Base-by-base conservation (phyloP, 768 basidiomycete genomes). In the Russula earlei region DNA sequence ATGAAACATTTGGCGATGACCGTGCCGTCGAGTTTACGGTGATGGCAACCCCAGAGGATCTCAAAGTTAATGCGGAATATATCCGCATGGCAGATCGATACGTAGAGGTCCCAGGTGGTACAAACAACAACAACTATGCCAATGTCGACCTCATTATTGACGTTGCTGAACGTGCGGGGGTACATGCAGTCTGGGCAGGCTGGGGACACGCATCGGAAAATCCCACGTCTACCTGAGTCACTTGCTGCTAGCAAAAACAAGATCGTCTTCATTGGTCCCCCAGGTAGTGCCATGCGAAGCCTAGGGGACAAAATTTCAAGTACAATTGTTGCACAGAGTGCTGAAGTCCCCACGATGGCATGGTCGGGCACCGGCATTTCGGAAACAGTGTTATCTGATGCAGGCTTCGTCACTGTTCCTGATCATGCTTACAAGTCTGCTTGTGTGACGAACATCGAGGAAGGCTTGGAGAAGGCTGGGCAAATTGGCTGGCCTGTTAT, bases 151-250 rank as follows among this genome's bases (percentile, higher is more conserved):
- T 96, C 66, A 98, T 99, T 66, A 90, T 98, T 56, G 96, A 99
- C 67, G 84, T 99, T 55, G 96, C 96, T 41, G 94, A 99, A 72
- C 85, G 96, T 62, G 80, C 92, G 20, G 96, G 93, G 31, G 96
- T 98, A 1, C 96, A 99, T 67, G 96, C 96, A 42, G 96, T 99
- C 24, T 99, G 96, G 96, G 96, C 96, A 34, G 96, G 96, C 55
- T 99, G 96, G 96, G 96, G 96, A 48, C 96, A 99, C 70, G 96
- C 96, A 25, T 98, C 96, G 2, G 96, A 99, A 71, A 99, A 99
- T n/a, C 70, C 96, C 96, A 1, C 84, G 93, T 52, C 74, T 99
- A 20, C 96, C 96, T 0, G 96, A 99, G 69, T 87, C 87, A 57
- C 81, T 99, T 40, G 83, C 87, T 31, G 85, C 91, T 4, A 91